Conservation (phyloP, 2,329 filamentous ascomycete species). For the Beauveria sp. region DNA sequence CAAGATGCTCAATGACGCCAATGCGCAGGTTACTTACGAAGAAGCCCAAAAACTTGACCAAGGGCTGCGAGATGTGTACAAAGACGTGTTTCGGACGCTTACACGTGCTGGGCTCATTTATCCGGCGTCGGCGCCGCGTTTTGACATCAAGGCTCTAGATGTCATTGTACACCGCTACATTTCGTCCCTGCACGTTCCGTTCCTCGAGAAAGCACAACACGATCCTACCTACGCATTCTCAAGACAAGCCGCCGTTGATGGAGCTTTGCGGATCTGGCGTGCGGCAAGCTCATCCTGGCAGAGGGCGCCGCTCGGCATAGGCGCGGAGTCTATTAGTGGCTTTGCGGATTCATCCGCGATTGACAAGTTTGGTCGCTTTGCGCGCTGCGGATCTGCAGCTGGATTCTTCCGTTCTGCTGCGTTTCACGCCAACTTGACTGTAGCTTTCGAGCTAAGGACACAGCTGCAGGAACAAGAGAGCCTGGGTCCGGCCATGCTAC, state of each 20-base stretch:
- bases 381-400: constrained; percentile 30
- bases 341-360: constrained; percentile 6
- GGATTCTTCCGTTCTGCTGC: constrained; percentile 33
- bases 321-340: neutral
- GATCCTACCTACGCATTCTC: constrained; percentile 44
- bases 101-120: constrained; percentile 16
- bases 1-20: constrained; percentile 36
- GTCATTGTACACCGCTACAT: constrained; percentile 47
- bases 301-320: neutral
- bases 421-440: constrained; percentile 28
- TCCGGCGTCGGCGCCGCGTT: constrained; percentile 27
- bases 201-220: constrained; percentile 30
- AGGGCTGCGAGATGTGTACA: constrained; percentile 36
- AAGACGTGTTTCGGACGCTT: constrained; percentile 27
- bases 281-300: constrained; percentile 22
- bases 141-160: constrained; percentile 35
- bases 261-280: constrained; percentile 39
- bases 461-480: constrained; percentile 34
- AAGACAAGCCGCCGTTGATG: constrained; percentile 39
- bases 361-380: constrained; percentile 18
- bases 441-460: constrained; percentile 32
- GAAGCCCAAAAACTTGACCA: constrained; percentile 36
- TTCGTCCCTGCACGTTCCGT: constrained; percentile 48
- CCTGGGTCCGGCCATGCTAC: constrained; percentile 25
- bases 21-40: constrained; percentile 30